These are phyloP conservation scores for Didymella pomorum DNA, from an alignment of 2,329 filamentous ascomycete genomes.

Conservation along the genomic window DNA sequence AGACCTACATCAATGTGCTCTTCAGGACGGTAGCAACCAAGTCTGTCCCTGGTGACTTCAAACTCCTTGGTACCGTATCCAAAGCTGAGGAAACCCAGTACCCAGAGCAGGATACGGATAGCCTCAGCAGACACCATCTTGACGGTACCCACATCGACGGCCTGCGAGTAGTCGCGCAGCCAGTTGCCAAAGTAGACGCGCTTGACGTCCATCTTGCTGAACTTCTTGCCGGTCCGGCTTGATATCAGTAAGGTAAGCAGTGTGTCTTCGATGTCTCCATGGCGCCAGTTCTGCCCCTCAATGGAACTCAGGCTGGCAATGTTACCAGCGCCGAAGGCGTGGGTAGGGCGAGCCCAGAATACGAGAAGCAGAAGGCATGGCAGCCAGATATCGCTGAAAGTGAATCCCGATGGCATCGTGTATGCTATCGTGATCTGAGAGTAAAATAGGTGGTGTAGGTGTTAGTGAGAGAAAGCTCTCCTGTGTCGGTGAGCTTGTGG, in stretches of 20 bases:
- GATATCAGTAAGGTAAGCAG: constrained; percentile 76
- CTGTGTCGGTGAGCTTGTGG: constrained; percentile 12
- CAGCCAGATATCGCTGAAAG: constrained; percentile 48
- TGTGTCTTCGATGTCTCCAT: constrained; percentile 85
- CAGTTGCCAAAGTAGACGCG: constrained; percentile 97
- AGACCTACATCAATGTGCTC: constrained; percentile 74
- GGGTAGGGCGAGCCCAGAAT: constrained; percentile 71
- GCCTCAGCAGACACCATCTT: constrained; percentile 91
- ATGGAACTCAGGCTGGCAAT: constrained; percentile 82
- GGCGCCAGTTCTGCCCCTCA: constrained; percentile 78
- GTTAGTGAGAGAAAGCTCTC: constrained; percentile 14
- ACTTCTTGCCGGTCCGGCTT: constrained; percentile 76
- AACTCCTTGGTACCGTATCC: constrained; percentile 85
- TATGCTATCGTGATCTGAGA: constrained; percentile 3
- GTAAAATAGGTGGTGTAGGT: constrained; percentile 12
- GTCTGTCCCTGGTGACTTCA: constrained; percentile 79
- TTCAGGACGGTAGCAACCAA: constrained; percentile 75
- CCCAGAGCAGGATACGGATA: constrained; percentile 86
- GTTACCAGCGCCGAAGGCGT: constrained; percentile 88
- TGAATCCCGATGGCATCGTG: constrained; percentile 39
- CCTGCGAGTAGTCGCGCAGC: constrained; percentile 92
- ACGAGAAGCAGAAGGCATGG: constrained; percentile 61
- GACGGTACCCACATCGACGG: constrained; percentile 90
- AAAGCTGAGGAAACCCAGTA: constrained; percentile 89
- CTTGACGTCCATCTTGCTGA: constrained; percentile 85